phyloP scores from a whole-genome alignment of 139 green algal genomes.

The Haematococcus lacustris region DNA sequence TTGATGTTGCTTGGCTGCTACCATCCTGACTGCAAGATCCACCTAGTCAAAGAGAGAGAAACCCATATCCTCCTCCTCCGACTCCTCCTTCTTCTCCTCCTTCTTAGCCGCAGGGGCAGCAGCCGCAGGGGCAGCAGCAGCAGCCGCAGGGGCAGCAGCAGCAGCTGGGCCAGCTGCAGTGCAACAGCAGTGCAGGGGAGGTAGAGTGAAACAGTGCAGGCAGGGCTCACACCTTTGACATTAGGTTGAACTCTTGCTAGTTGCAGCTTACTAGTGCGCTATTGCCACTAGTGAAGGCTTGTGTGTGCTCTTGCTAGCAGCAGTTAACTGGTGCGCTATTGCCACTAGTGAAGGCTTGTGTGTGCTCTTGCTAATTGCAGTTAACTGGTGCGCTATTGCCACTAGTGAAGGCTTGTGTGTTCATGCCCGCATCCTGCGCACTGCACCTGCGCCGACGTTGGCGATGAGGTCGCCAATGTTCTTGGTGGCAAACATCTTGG shows the following conservation, averaged over 20 bases:
- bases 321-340: not conserved
- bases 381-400: not conserved
- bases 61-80: conserved; percentile 1
- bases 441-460: conserved; percentile 74
- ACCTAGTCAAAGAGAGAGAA: no score
- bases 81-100: conserved; percentile 8
- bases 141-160: not conserved
- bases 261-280: not conserved
- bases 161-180: not conserved
- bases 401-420: not conserved
- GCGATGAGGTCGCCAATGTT: conserved; percentile 90
- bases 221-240: no score
- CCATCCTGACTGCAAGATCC: no score
- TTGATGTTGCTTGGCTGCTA: no score
- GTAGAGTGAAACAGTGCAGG: no score
- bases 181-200: not conserved
- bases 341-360: not conserved
- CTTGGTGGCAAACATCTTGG: conserved; percentile 93
- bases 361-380: not conserved
- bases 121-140: not conserved
- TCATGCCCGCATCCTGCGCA: not conserved
- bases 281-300: not conserved
- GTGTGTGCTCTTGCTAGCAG: not conserved
- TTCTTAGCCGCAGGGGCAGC: conserved; percentile 1
- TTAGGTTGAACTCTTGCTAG: not conserved